A percentile compares a stretch with the other conserved stretches of the same genome.
Evolutionary conservation across 768 basidiomycete genomes (phyloP).

Genomic region (Dentipellis sp.): DNA sequence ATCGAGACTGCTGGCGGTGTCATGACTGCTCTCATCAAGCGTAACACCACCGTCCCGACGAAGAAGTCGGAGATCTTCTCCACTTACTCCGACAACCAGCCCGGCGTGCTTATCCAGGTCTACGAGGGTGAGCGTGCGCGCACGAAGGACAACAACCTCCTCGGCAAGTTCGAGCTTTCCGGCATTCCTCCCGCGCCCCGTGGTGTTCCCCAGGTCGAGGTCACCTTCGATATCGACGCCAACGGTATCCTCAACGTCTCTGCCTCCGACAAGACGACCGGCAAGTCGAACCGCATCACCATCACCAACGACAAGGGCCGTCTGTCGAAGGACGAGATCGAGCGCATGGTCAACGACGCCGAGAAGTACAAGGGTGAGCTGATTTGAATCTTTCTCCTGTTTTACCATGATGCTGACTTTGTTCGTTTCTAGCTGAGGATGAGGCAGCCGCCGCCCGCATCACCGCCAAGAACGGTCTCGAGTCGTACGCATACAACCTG

Average conservation of each 20-base stretch:
- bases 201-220: constrained; percentile 96
- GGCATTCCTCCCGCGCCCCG: constrained; percentile 95
- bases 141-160: constrained; percentile 97
- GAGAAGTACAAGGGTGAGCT: constrained; percentile 79
- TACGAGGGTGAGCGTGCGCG: constrained; percentile 98
- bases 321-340: constrained; percentile 95
- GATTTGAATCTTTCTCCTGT: neutral
- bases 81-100: constrained; percentile 97
- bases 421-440: constrained; percentile 55
- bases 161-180: constrained; percentile 97
- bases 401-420: constrained; percentile 5
- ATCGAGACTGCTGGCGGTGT: constrained; percentile 99
- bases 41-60: constrained; percentile 97
- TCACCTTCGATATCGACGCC: constrained; percentile 97
- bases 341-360: constrained; percentile 93
- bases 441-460: constrained; percentile 81
- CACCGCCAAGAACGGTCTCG: constrained; percentile 81
- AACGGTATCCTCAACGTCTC: constrained; percentile 96
- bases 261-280: constrained; percentile 92
- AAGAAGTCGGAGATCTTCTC: constrained; percentile 99
- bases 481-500: constrained; percentile 93
- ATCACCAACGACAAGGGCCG: constrained; percentile 97
- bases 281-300: constrained; percentile 90
- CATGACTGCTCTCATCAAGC: constrained; percentile 97
- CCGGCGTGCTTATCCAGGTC: constrained; percentile 96